Evolutionary conservation across 805 yeast genomes (phyloP), one percentile per base, ranked within the genome.

Genomic region (Kluyveromyces aestuarii): DNA sequence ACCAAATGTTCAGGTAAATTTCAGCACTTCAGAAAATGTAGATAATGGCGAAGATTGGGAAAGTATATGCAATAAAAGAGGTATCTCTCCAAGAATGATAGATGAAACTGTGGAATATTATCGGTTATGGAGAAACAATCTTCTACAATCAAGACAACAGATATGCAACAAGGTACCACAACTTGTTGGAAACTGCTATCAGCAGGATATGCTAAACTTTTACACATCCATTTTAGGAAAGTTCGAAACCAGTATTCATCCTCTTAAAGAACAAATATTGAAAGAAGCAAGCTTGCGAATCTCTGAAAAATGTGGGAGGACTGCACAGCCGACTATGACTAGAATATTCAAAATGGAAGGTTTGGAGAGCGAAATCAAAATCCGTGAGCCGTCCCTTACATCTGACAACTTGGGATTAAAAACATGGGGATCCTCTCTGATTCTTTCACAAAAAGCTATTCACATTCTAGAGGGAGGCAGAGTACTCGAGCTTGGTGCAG

Each of bases 361-460:
- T 5, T 58, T 75, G 21, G 52, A 56, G 0, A 56, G 55, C 0
- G 50, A 57, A 2, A 63, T 66, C 2, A 52, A 56, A 21, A 64
- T 91, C 27, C 73, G 74, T 50, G 99, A 91, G 59, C 98, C 98
- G 0, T 80, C 95, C 0, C 69, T 91, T 51, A 87, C 96, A 0
- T 77, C 80, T 37, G 99, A 93, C 64, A 85, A 84, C 52, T 68
- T 93, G 19, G 99, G 99, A 0, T 72, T 88, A 62, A 88, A 91
- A 53, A 91, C 99, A 0, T 91, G 99, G 99, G 99, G 98, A 0
- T 85, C 97, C 0, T 80, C 97, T 0, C 67, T 85, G 25, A 74
- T 87, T 6, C 67, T 93, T 21, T 75, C 93, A 2, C 68, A 68
- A 27, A 65, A 84, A 25, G 61, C 87, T 3, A 10, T 27, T 27